Evolutionary conservation across 2,329 filamentous ascomycete genomes (phyloP), one percentile per base, ranked within the genome.

Genomic region (Monilinia vaccinii-corymbosi): DNA sequence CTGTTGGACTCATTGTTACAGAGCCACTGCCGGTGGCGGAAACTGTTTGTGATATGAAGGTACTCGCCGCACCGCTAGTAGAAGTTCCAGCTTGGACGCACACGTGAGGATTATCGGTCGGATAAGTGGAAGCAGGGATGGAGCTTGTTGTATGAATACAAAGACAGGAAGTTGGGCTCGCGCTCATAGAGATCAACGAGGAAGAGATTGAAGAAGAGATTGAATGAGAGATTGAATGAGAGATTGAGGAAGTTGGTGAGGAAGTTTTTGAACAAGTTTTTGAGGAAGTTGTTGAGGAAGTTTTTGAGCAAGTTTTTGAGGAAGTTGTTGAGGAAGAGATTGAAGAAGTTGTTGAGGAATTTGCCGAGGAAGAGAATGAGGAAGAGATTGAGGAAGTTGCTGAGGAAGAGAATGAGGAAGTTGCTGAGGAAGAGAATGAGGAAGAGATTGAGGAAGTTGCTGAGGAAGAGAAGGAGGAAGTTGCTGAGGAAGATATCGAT

Each of bases 41-140:
- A 4, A 18, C 16, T 1, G 34, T 49, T 44, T 31, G 45, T 45
- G 38, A 25, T 10, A 23, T 14, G 21, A 18, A n/a, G 4, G 23
- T 50, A 40, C 36, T 58, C 40, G 18, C 31, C 8, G 45, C 48
- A 14, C 31, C 57, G 28, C 45, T 42, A 23, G 62, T 65, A 11
- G 60, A 58, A 18, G 63, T 68, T 25, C 50, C 58, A 36, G 63
- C 64, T 53, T 71, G 62, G 40, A 69, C 68, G 21, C 69, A 61
- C n/a, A 70, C 62, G 48, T 69, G 67, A 60, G 61, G 32, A 63
- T 63, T 28, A 40, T 50, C 48, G 2, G 61, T 65, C 14, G 64
- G 42, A 28, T 60, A 61, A 4, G 61, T 34, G 11, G 60, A 58
- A 21, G 61, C 61, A 14, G 40, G 60, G 28, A 60, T 63, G 42